These are phyloP conservation scores for Amylostereum chailletii DNA, from an alignment of 1,284 basidiomycete genomes.

Conservation along the genomic window DNA sequence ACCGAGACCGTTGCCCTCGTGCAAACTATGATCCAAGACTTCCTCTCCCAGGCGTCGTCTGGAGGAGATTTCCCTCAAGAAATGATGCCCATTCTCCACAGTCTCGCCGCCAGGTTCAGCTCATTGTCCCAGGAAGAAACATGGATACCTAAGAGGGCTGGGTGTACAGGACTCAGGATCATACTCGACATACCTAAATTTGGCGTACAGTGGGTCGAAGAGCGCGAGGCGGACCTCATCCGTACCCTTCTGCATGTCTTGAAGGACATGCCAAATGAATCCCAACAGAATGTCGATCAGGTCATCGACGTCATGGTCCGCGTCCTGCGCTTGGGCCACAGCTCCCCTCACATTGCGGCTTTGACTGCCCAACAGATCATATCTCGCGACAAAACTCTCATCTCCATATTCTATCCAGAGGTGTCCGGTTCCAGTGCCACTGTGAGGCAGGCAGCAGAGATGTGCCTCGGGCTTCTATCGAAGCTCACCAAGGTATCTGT, in stretches of 20 bases:
- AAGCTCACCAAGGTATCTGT: slow-evolving; percentile 68
- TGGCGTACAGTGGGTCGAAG: slow-evolving; percentile 75
- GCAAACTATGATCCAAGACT: slow-evolving; percentile 54
- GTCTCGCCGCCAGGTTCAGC: slow-evolving; percentile 73
- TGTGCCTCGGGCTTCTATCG: slow-evolving; percentile 76
- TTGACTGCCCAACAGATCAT: no score
- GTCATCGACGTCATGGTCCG: slow-evolving; percentile 75
- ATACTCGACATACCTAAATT: slow-evolving; percentile 68
- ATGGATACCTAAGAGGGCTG: slow-evolving; percentile 83
- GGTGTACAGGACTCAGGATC: slow-evolving; percentile 76
- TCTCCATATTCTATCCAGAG: slow-evolving; percentile 86
- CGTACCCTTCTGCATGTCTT: slow-evolving; percentile 89
- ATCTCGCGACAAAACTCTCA: slow-evolving; percentile 27
- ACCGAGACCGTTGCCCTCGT: slow-evolving; percentile 55
- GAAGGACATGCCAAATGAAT: slow-evolving; percentile 92
- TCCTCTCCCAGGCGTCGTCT: slow-evolving; percentile 47
- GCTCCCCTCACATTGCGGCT: slow-evolving; percentile 24
- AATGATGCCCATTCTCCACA: slow-evolving; percentile 59
- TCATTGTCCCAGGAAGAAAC: slow-evolving; percentile 84
- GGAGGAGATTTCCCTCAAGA: slow-evolving; percentile 42
- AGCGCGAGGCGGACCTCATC: slow-evolving; percentile 87
- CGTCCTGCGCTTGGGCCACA: slow-evolving; percentile 70
- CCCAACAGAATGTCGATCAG: slow-evolving; percentile 76
- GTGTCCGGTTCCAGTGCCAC: slow-evolving; percentile 82
- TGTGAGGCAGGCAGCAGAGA: slow-evolving; percentile 81